Evolutionary conservation across 306 rosid species (phyloP).

Genomic region (Sindora glabra): DNA sequence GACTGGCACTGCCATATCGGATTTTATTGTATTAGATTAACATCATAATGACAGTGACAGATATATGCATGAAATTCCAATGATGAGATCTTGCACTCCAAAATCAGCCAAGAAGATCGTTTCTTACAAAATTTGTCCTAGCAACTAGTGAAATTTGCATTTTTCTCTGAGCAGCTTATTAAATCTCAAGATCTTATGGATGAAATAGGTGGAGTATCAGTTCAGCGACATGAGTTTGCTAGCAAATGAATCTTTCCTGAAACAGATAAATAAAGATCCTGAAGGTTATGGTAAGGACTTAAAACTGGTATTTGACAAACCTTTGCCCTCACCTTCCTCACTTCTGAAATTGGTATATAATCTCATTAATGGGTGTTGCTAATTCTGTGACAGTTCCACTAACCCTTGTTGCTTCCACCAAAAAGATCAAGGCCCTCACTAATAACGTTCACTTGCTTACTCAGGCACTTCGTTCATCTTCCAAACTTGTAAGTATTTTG

Average conservation of each 20-base stretch:
- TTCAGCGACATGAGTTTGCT: slow-evolving; percentile 84
- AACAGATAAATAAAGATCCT: slow-evolving; percentile 78
- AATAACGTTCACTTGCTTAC: slow-evolving; percentile 46
- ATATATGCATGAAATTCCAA: too few species aligned
- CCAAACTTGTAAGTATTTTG: slow-evolving; percentile 68
- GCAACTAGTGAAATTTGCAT: background rate
- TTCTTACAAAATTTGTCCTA: background rate
- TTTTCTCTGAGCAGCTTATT: background rate
- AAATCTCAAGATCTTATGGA: background rate
- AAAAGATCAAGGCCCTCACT: slow-evolving; percentile 68
- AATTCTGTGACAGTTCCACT: slow-evolving; percentile 57
- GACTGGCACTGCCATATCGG: too few species aligned
- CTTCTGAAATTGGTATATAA: background rate
- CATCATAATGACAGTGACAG: too few species aligned
- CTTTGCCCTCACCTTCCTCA: background rate
- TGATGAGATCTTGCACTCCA: background rate
- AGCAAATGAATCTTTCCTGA: slow-evolving; percentile 79
- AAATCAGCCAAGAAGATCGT: background rate
- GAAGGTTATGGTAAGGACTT: slow-evolving; percentile 76
- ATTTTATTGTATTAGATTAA: too few species aligned
- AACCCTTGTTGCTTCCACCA: slow-evolving; percentile 62
- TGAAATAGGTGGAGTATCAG: slow-evolving; percentile 80
- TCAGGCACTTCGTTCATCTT: slow-evolving; percentile 69
- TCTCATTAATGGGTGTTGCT: background rate
- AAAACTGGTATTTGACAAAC: background rate